Base-by-base conservation (phyloP, 495 filamentous ascomycete genomes). In the Echria macrotheca region DNA sequence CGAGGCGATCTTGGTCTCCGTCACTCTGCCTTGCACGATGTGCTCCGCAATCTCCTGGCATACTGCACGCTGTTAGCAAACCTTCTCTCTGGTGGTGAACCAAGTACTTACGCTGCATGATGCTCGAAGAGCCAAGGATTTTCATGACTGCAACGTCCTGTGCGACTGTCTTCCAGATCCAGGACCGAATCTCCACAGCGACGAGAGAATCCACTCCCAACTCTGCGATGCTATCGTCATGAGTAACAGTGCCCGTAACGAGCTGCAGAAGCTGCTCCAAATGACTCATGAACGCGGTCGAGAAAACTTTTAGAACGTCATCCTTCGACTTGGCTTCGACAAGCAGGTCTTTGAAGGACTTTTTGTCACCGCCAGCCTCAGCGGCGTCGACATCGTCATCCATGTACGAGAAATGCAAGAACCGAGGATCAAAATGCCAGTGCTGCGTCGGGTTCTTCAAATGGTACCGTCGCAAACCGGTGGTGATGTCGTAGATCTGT, bases 61-160 rank as follows among this genome's bases (percentile, higher is more conserved):
- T 49, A 73, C 45, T 48, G 1, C 0, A 22, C 5, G 9, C 14
- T 21, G 45, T 46, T 33, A 46, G 44, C 11, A 6, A 5, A 5
- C 5, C n/a, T 1, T 0, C 9, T 36, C 5, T 1, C 1, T 12
- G 4, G 23, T 24, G n/a, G 5, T 4, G 14, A 21, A 15, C 6
- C 25, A 32, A 11, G 26, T 6, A 53, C 50, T 36, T 47, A 53
- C 43, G 43, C 14, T 60, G 50, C 11, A 33, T 8, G 44, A 76
- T 66, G 28, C 69, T 68, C 17, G 55, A 55, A 9, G 65, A 70
- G 5, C 67, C 57, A 2, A 81, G 43, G 26, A 79, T 69, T 61
- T 81, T 75, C 40, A 78, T 68, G 4, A 79, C 75, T 3, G 73
- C 70, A 1, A 80, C 49, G 31, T 78, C 70, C 8, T 59, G 61